Base-by-base conservation (phyloP, 83 land plant species). In the Picea engelmannii region DNA sequence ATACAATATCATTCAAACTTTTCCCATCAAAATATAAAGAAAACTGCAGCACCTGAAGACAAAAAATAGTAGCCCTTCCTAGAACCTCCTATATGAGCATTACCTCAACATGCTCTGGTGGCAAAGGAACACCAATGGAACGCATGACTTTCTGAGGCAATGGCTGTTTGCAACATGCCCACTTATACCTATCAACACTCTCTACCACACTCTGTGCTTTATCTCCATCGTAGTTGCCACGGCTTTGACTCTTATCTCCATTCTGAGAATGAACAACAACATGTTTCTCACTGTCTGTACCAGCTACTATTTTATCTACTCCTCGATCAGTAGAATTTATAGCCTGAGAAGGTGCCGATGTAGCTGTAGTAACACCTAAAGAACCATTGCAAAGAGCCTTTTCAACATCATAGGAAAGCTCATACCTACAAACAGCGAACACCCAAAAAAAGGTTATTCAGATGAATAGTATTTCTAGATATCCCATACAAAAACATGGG, bases 41-140 rank as follows among this genome's bases (percentile, higher is more conserved):
- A 8, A 18, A 71, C 21, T 40, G 12, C 10, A 42, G 49, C 52
- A 71, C 55, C 55, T 11, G 4, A 66, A 49, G 10, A 15, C 25
- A 66, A 25, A 65, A 8, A 38, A 35, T 69, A 8, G 31, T 6
- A 40, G 55, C 23, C 55, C 16, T 17, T 18, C 44, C 24, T n/a
- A 71, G 12, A 6, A 17, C 9, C 10, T 49, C 55, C 1, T 1
- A 60, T 25, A 12, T 44, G 64, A 66, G 62, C 64, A 73, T 86
- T 66, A 96, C 99, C 99, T 96, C 95, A 17, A 97, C 71, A 86
- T 86, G 85, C 68, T 97, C 96, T 40, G 81, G 63, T 6, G 99
- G 94, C 65, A 94, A 83, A n/a, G 99, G 99, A 59, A 97, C 90
- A 11, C 99, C 99, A 78, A 90, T 79, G 21, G 90, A 83, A 13